Conservation (phyloP, 2,329 filamentous ascomycete species). For the Sporothrix mexicana region DNA sequence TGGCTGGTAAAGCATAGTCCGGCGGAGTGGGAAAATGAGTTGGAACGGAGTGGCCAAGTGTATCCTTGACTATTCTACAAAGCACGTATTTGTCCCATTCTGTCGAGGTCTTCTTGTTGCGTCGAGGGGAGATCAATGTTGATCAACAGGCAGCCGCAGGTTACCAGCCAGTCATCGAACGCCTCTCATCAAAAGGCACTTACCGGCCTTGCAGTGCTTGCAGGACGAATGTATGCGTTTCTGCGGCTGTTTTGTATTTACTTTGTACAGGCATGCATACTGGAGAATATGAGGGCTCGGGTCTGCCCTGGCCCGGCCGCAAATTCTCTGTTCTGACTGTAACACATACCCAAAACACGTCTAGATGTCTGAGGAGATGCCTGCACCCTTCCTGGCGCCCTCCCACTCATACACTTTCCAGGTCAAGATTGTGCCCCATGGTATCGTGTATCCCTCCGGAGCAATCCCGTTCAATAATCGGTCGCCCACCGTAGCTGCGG, state of each 20-base stretch:
- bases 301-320: not conserved
- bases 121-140: no score
- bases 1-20: not conserved
- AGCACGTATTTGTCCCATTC: not conserved
- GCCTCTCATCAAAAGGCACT: not conserved
- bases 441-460: not conserved
- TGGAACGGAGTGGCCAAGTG: not conserved
- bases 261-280: not conserved
- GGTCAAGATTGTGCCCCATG: not conserved
- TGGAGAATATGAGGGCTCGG: not conserved
- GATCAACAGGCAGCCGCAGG: slow-evolving; percentile 10
- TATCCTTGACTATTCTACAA: not conserved
- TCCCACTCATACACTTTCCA: no score
- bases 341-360: not conserved
- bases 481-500: not conserved
- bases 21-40: not conserved
- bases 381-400: no score
- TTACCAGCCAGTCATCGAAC: not conserved
- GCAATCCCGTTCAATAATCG: not conserved
- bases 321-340: not conserved
- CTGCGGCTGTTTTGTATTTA: not conserved
- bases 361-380: no score
- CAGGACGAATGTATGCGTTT: not conserved
- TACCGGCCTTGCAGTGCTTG: not conserved
- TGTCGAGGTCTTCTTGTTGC: not conserved